Conservation (phyloP, 2,329 filamentous ascomycete genomes). For the Chaetomium sp. region DNA sequence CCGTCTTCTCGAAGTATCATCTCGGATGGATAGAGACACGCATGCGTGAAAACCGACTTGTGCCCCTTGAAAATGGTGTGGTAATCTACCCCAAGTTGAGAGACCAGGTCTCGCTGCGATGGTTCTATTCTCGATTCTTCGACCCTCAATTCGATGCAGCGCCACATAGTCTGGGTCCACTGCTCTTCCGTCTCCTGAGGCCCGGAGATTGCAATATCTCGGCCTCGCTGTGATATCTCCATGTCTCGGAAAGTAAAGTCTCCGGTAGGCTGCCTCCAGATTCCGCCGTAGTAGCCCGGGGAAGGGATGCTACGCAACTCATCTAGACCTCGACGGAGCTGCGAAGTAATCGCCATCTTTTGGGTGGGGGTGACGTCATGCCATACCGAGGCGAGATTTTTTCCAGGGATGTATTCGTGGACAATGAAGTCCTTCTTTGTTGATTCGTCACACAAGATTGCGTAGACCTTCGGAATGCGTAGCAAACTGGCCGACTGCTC, state of each 20-base stretch:
- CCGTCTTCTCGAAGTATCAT: constrained; percentile 8
- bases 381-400: background rate
- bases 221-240: background rate
- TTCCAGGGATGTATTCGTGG: constrained; percentile 12
- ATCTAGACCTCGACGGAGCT: constrained; percentile 1
- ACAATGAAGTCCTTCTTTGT: background rate
- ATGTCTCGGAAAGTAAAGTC: background rate
- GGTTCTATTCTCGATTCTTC: background rate
- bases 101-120: background rate
- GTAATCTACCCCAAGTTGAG: constrained; percentile 1
- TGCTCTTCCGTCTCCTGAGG: constrained; percentile 16
- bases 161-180: constrained; percentile 12
- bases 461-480: constrained; percentile 12
- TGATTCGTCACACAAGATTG: background rate
- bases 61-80: constrained; percentile 12
- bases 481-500: background rate
- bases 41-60: constrained; percentile 14
- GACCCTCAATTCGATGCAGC: background rate
- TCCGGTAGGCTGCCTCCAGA: constrained; percentile 5
- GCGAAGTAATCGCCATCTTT: background rate
- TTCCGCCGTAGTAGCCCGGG: constrained; percentile 14
- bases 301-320: constrained; percentile 17
- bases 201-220: background rate
- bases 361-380: background rate
- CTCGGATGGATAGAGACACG: background rate